A percentile compares a stretch with the other conserved stretches of the same genome.
Evolutionary conservation across 495 filamentous ascomycete species (phyloP).

Genomic region (Neurospora sp.): DNA sequence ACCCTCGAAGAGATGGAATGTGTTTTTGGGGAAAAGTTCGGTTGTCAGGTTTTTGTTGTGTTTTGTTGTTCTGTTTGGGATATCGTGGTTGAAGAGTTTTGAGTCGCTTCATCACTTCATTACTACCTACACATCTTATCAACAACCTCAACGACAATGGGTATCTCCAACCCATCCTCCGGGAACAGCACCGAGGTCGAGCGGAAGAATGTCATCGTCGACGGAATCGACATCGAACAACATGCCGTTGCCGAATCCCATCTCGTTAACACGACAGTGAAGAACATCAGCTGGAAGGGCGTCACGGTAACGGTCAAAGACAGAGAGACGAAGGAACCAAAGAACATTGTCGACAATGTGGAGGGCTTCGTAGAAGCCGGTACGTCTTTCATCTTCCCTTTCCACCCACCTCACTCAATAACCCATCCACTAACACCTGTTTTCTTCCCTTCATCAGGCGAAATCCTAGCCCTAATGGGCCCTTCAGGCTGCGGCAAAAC

Average conservation of each 20-base stretch:
- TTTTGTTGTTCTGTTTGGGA: constrained; percentile 1
- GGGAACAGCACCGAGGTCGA: constrained; percentile 9
- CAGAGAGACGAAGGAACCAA: constrained; percentile 48
- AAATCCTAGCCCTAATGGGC: constrained; percentile 68
- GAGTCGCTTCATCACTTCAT: neutral
- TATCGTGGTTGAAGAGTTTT: neutral
- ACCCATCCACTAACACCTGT: neutral
- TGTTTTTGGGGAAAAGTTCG: neutral
- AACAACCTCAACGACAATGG: neutral
- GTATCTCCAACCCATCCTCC: constrained; percentile 1
- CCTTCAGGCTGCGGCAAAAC: constrained; percentile 71
- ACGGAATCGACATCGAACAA: constrained; percentile 14
- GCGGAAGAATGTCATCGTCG: neutral
- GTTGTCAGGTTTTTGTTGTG: neutral
- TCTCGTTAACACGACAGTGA: constrained; percentile 27
- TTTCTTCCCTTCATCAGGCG: constrained; percentile 34
- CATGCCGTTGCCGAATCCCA: constrained; percentile 21
- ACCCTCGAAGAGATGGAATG: neutral
- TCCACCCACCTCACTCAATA: neutral
- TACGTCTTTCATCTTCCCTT: constrained; percentile 2
- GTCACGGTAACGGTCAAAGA: constrained; percentile 62
- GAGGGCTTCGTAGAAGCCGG: constrained; percentile 43
- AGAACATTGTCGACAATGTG: constrained; percentile 42
- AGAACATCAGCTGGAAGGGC: constrained; percentile 48
- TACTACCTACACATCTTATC: neutral